phyloP scores from a whole-genome alignment of 139 green algal species.

The Picochlorum sp. region DNA sequence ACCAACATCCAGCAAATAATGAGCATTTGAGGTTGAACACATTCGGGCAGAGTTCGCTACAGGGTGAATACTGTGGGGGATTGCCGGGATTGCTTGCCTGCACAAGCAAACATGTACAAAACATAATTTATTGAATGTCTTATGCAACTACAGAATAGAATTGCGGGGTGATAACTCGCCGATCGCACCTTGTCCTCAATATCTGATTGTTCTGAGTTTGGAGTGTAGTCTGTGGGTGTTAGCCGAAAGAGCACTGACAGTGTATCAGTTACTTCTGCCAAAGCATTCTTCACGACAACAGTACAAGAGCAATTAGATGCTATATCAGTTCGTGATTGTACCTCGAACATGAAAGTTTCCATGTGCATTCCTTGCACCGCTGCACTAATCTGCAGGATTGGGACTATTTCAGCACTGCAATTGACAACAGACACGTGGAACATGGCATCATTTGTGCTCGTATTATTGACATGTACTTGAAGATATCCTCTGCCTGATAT shows the following conservation, averaged over 20 bases:
- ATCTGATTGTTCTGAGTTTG: constrained; percentile 22
- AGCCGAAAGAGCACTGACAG: constrained; percentile 45
- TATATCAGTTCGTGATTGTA: no score
- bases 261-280: not conserved
- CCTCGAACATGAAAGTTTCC: no score
- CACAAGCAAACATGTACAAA: not conserved
- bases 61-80: not conserved
- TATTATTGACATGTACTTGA: no score
- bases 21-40: constrained; percentile 37
- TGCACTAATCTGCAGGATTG: no score
- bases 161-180: not conserved
- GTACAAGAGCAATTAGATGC: constrained; percentile 15
- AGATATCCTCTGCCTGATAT: constrained; percentile 12
- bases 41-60: constrained; percentile 31
- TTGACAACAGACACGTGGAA: no score
- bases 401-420: no score
- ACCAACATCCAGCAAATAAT: constrained; percentile 33
- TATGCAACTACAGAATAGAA: not conserved
- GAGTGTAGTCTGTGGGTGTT: constrained; percentile 41
- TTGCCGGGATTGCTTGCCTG: not conserved
- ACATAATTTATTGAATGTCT: not conserved
- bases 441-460: no score
- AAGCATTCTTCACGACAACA: constrained; percentile 15
- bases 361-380: no score
- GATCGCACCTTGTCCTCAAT: constrained; percentile 7